These are phyloP conservation scores for Batrachochytrium dendrobatidis DNA, from an alignment of 371 early-diverging fungal species.

Conservation along the genomic window DNA sequence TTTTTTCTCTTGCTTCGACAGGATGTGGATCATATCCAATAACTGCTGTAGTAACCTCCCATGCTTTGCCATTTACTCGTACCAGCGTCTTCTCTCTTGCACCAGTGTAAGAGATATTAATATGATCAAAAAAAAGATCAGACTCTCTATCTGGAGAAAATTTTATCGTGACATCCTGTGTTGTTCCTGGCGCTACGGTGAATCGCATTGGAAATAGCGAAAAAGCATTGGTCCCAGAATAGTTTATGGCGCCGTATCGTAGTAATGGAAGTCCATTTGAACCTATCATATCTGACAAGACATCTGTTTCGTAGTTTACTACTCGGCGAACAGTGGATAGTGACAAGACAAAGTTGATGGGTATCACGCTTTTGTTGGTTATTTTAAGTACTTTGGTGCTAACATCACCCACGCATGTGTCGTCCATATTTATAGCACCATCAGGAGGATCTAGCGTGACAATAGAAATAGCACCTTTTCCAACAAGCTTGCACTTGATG, in stretches of 20 bases:
- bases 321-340: not conserved
- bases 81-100: not conserved
- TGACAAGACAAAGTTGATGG: not conserved
- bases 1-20: constrained; percentile 1
- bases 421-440: constrained; percentile 12
- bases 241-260: constrained; percentile 7
- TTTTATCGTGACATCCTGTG: constrained; percentile 21
- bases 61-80: constrained; percentile 21
- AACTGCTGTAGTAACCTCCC: constrained; percentile 25
- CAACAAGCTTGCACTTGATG: constrained; percentile 10
- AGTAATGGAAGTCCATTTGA: not conserved
- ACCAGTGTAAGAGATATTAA: constrained; percentile 13
- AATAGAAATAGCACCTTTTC: constrained; percentile 21
- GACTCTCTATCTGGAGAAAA: constrained; percentile 28
- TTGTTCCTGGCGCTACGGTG: constrained; percentile 9
- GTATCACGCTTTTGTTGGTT: constrained; percentile 8
- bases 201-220: constrained; percentile 6
- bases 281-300: not conserved
- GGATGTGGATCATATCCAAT: constrained; percentile 27
- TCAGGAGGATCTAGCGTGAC: constrained; percentile 16
- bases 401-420: constrained; percentile 25
- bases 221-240: constrained; percentile 5
- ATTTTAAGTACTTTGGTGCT: constrained; percentile 18
- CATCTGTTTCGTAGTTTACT: too few relatives aligned
- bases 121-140: constrained; percentile 20